phyloP scores from a whole-genome alignment of 2,329 filamentous ascomycete species.

The Aspergillus pseudoviridinutans region DNA sequence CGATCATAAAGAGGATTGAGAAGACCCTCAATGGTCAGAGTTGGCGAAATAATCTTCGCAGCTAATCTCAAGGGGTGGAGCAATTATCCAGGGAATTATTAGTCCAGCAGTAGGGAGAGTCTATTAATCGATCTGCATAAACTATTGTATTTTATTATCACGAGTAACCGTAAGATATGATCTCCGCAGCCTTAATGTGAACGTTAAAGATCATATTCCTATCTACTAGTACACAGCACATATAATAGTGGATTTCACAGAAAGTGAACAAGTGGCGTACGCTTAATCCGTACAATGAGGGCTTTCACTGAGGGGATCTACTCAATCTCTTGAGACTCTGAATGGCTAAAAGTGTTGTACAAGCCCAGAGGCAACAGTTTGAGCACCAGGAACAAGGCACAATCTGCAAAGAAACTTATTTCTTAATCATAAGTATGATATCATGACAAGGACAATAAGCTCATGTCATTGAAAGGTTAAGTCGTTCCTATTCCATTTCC shows the following conservation, averaged over 20 bases:
- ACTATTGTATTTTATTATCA: slow-evolving; percentile 11
- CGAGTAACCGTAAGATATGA: not conserved
- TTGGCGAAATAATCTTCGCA: not conserved
- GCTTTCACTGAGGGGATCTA: not conserved
- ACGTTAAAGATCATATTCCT: too few relatives aligned
- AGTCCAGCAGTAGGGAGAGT: slow-evolving; percentile 4
- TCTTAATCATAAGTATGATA: not conserved
- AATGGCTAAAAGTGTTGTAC: not conserved
- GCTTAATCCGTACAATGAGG: too few relatives aligned
- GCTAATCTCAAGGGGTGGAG: not conserved
- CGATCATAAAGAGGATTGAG: not conserved
- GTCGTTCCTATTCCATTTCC: not conserved
- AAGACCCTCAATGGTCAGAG: not conserved
- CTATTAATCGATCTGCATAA: slow-evolving; percentile 11
- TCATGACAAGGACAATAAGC: not conserved
- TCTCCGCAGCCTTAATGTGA: too few relatives aligned
- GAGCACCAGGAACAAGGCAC: not conserved
- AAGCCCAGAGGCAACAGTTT: not conserved
- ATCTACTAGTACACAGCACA: not conserved
- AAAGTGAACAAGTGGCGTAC: too few relatives aligned
- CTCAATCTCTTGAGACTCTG: not conserved
- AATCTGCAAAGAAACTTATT: not conserved
- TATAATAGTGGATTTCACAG: not conserved
- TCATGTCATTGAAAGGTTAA: not conserved
- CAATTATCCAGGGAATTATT: slow-evolving; percentile 6